Percentiles rank a stretch among this genome's conserved stretches.
phyloP scores from a whole-genome alignment of 495 filamentous ascomycete genomes.

The Xylaria sp. region DNA sequence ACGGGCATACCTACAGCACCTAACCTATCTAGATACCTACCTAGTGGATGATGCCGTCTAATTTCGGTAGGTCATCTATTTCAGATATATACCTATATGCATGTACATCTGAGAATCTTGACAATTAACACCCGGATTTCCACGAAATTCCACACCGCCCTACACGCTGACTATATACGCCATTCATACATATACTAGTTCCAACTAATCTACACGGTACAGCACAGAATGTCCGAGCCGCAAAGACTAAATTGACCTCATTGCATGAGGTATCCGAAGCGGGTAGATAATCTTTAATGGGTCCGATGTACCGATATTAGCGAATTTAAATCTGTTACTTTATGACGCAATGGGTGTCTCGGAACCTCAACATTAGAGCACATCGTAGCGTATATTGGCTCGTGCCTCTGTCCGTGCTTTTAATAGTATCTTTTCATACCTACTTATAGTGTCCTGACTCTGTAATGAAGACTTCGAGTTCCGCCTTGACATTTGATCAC shows the following conservation, averaged over 20 bases:
- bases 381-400: neutral
- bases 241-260: neutral
- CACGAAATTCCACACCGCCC: no score
- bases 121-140: neutral
- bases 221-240: neutral
- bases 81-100: no score
- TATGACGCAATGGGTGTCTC: slow-evolving; percentile 18
- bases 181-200: neutral
- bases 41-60: neutral
- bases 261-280: neutral
- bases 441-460: neutral
- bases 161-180: neutral
- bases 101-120: no score
- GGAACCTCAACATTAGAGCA: neutral
- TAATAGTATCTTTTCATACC: neutral
- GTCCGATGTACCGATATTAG: neutral
- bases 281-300: neutral
- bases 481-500: neutral
- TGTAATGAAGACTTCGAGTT: neutral
- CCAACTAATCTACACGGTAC: neutral
- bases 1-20: no score
- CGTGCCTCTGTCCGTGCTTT: no score
- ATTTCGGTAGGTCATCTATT: neutral
- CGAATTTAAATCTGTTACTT: neutral
- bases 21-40: no score